These are phyloP conservation scores for Coniophora puteana DNA, from an alignment of 1,284 basidiomycete species.

Conservation along the genomic window DNA sequence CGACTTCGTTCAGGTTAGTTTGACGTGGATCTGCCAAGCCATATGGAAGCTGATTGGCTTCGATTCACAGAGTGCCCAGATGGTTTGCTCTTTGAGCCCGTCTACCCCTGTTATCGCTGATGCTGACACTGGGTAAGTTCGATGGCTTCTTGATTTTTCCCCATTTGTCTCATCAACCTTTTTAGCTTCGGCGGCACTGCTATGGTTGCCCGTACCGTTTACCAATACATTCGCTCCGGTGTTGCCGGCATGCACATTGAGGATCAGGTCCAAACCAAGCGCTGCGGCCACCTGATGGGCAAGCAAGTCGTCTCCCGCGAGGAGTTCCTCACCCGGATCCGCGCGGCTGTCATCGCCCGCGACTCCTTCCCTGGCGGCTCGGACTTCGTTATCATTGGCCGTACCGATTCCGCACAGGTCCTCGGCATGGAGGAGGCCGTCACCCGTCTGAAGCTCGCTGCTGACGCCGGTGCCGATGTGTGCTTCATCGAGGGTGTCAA, in stretches of 20 bases:
- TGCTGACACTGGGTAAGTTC: conserved; percentile 67
- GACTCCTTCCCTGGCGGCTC: conserved; percentile 69
- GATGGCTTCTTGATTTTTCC: background rate
- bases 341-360: conserved; percentile 71
- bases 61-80: conserved; percentile 52
- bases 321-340: conserved; percentile 73
- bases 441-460: conserved; percentile 63
- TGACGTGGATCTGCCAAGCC: conserved; percentile 25
- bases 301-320: conserved; percentile 74
- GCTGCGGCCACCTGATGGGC: conserved; percentile 78
- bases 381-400: conserved; percentile 78
- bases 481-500: conserved; percentile 84
- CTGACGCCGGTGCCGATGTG: conserved; percentile 75
- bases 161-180: background rate
- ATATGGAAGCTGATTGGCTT: conserved; percentile 14
- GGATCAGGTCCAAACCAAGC: conserved; percentile 81
- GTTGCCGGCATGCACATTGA: conserved; percentile 80
- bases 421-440: conserved; percentile 81
- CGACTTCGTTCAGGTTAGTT: conserved; percentile 72
- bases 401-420: conserved; percentile 80
- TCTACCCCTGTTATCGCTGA: conserved; percentile 74
- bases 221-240: conserved; percentile 66
- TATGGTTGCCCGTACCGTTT: conserved; percentile 75
- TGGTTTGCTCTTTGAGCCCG: conserved; percentile 66
- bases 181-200: conserved; percentile 70